Evolutionary conservation across 2,329 filamentous ascomycete genomes (phyloP).

Genomic region (Fusarium sp.): DNA sequence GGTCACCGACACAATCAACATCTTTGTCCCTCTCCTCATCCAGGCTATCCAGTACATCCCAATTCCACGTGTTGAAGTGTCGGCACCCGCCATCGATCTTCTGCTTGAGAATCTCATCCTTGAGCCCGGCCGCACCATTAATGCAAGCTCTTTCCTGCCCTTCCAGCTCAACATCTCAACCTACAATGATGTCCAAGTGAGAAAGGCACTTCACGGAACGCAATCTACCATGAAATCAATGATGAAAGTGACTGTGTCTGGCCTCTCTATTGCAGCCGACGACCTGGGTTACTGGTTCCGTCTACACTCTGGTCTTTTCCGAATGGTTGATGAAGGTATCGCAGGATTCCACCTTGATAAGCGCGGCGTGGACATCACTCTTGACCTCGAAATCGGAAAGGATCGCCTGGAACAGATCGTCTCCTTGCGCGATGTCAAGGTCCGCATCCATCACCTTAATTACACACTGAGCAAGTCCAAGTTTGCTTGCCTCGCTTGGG

Average conservation of each 20-base stretch:
- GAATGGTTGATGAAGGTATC: constrained; percentile 84
- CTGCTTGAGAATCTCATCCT: constrained; percentile 91
- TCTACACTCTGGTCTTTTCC: constrained; percentile 79
- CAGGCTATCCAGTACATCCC: constrained; percentile 86
- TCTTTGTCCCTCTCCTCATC: constrained; percentile 83
- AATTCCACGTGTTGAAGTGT: constrained; percentile 89
- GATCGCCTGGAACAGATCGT: constrained; percentile 85
- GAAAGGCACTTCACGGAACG: constrained; percentile 76
- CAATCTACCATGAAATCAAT: constrained; percentile 74
- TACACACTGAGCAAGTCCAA: constrained; percentile 81
- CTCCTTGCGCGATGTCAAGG: constrained; percentile 78
- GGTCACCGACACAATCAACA: constrained; percentile 78
- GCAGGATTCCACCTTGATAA: constrained; percentile 88
- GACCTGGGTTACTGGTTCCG: constrained; percentile 93
- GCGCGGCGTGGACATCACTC: constrained; percentile 84
- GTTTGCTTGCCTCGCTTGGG: constrained; percentile 82
- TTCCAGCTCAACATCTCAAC: constrained; percentile 85
- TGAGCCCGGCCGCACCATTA: constrained; percentile 86
- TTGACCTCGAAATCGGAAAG: constrained; percentile 86
- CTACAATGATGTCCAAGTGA: constrained; percentile 86
- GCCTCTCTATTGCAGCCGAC: constrained; percentile 84
- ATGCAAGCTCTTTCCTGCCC: constrained; percentile 88
- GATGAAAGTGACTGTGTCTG: constrained; percentile 82
- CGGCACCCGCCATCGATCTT: constrained; percentile 84
- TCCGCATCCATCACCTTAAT: constrained; percentile 87